Evolutionary conservation across 805 yeast species (phyloP), one percentile per base, ranked within the genome.

Genomic region (Hemisphaericaspora nanyangensis): DNA sequence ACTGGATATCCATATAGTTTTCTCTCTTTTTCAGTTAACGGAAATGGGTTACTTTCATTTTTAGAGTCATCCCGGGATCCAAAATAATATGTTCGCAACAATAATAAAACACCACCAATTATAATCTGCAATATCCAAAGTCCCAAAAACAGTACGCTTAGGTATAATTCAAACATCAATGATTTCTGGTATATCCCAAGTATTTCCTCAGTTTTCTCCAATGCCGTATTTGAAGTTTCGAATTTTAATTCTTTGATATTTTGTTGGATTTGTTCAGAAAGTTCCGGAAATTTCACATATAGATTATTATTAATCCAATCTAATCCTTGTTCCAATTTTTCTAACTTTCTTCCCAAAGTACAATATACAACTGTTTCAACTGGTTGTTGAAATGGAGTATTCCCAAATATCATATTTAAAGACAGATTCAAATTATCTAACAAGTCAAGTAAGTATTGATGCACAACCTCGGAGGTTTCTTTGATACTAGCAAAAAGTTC

Each of bases 261-360:
- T 27, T 38, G 29, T 18, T 38, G 45, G 36, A 42, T 28, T 17
- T 30, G 40, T 25, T 26, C 44, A 11, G 46, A 38, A 20, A 56
- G 65, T 12, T 81, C 58, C 0, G 95, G 95, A 1, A 87, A 54
- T 1, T 63, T 47, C 2, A 89, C 60, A 12, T 77, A 68, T 3
- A 89, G 69, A 45, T 85, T 68, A 26, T 81, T 65, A 48, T 82
- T 69, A 1, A 89, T 63, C 97, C 97, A 93, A 2, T 80, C 74
- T 39, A 90, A 60, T 0, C 95, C 98, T 22, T 74, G 54, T 46
- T 85, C 85, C 2, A 88, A 65, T 17, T 73, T 68, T 11, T 68
- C 69, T 6, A 91, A 57, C 51, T 91, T 93, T 35, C 82, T 68
- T 13, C 86, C 91, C 28, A 93, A 68, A 3, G 86, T 77, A 63